A percentile compares a stretch with the other conserved stretches of the same genome.
Conservation (phyloP, 768 basidiomycete species). For the Serendipita sp. region DNA sequence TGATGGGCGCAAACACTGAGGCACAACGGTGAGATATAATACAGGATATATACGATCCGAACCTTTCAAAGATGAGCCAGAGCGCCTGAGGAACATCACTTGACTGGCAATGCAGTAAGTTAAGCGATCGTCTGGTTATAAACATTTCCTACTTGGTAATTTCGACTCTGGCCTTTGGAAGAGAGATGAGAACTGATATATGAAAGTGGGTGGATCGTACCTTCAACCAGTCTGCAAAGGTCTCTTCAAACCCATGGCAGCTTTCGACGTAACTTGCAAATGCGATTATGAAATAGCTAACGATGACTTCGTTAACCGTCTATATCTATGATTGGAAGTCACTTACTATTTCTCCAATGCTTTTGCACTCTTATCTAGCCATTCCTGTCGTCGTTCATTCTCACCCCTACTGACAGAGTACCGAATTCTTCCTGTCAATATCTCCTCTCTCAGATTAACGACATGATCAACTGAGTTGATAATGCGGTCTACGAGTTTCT, state of each 20-base stretch:
- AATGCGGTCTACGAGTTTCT: constrained; percentile 76
- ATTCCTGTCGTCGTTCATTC: constrained; percentile 34
- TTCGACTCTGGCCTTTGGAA: constrained; percentile 52
- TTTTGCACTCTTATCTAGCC: constrained; percentile 50
- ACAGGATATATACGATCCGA: not conserved
- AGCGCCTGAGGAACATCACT: constrained; percentile 69
- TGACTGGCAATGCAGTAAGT: constrained; percentile 34
- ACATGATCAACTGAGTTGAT: constrained; percentile 89
- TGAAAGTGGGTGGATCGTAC: constrained; percentile 23
- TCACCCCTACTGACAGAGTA: constrained; percentile 73
- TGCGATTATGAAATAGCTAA: constrained; percentile 82
- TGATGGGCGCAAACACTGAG: constrained; percentile 82
- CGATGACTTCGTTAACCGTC: not conserved
- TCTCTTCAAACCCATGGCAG: constrained; percentile 41
- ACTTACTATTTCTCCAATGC: constrained; percentile 82
- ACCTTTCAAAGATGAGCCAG: constrained; percentile 14
- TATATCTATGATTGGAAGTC: no score
- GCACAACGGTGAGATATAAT: constrained; percentile 30
- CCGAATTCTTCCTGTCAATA: constrained; percentile 64
- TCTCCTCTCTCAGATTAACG: constrained; percentile 77
- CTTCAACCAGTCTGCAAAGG: constrained; percentile 79
- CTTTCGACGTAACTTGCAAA: constrained; percentile 75
- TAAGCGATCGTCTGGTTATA: not conserved
- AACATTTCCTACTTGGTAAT: constrained; percentile 65
- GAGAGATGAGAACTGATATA: not conserved